These are phyloP conservation scores for Xylaria scruposa DNA, from an alignment of 495 filamentous ascomycete species.

Conservation along the genomic window DNA sequence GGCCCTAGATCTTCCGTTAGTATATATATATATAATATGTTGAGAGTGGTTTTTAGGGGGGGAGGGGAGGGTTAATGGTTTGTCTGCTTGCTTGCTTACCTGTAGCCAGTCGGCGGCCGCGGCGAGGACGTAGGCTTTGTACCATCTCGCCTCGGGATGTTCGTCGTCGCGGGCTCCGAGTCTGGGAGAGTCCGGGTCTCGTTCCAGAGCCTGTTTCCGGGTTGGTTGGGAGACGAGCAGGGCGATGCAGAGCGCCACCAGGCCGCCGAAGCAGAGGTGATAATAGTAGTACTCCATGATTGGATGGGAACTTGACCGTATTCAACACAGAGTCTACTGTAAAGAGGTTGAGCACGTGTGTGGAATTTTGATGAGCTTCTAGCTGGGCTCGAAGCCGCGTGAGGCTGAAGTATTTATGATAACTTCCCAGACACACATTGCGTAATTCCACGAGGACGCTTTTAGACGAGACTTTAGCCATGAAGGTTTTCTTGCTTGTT, in stretches of 20 bases:
- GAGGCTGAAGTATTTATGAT: conserved; percentile 16
- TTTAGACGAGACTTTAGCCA: conserved; percentile 23
- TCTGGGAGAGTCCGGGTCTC: conserved; percentile 24
- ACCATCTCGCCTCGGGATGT: conserved; percentile 38
- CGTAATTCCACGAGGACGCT: background rate
- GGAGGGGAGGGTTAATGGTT: no score
- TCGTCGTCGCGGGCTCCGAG: conserved; percentile 22
- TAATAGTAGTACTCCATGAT: conserved; percentile 41
- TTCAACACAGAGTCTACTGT: background rate
- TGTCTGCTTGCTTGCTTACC: no score
- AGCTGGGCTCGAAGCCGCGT: background rate
- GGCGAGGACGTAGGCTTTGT: conserved; percentile 55
- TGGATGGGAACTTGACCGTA: no score
- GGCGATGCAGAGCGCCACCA: conserved; percentile 30
- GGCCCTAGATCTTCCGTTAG: background rate
- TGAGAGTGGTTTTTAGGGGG: no score
- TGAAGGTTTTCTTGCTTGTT: conserved; percentile 13
- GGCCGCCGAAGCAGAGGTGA: conserved; percentile 34
- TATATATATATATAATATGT: no score
- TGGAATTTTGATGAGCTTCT: background rate
- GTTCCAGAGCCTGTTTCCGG: conserved; percentile 29
- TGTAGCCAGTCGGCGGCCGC: conserved; percentile 64
- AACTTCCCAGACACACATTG: background rate
- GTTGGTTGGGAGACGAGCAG: conserved; percentile 38
- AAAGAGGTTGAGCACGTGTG: background rate